A percentile compares a stretch with the other conserved stretches of the same genome.
Conservation (phyloP, 2,329 filamentous ascomycete species). For the Cytospora piceae region DNA sequence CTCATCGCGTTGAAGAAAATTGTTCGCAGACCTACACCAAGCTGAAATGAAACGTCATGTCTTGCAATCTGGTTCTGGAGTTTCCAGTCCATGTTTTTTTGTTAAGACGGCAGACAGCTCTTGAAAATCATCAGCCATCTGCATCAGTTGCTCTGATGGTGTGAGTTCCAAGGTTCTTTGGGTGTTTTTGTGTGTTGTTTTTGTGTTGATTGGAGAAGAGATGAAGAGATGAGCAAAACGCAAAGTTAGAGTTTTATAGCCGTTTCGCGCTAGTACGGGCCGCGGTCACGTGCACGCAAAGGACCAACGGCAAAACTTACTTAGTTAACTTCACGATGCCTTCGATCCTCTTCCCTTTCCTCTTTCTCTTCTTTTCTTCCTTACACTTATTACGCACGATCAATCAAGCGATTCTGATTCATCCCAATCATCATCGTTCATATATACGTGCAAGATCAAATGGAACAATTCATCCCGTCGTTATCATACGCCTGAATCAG, state of each 20-base stretch:
- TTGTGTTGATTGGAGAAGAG: conserved; percentile 8
- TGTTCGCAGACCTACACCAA: conserved; percentile 16
- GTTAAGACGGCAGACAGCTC: neutral
- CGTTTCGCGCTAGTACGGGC: conserved; percentile 1
- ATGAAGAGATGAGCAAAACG: conserved; percentile 20
- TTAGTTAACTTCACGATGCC: conserved; percentile 10
- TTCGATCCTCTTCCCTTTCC: conserved; percentile 4
- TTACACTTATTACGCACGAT: conserved; percentile 58
- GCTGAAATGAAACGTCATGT: conserved; percentile 11
- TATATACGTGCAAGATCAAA: conserved; percentile 63
- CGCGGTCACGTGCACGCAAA: conserved; percentile 11
- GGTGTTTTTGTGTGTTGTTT: conserved; percentile 2
- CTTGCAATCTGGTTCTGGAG: neutral
- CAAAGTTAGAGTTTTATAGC: conserved; percentile 15
- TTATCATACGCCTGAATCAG: conserved; percentile 31
- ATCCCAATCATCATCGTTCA: conserved; percentile 59
- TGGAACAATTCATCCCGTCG: conserved; percentile 29
- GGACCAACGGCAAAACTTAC: neutral
- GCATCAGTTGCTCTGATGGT: neutral
- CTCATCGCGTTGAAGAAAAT: conserved; percentile 3
- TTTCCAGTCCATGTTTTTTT: neutral
- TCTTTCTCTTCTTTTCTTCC: conserved; percentile 33
- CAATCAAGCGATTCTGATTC: conserved; percentile 63
- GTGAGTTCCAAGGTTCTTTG: conserved; percentile 3
- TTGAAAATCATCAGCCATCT: neutral